These are phyloP conservation scores for Oryza brachyantha DNA, from an alignment of 176 grass and related monocot species.

Conservation along the genomic window DNA sequence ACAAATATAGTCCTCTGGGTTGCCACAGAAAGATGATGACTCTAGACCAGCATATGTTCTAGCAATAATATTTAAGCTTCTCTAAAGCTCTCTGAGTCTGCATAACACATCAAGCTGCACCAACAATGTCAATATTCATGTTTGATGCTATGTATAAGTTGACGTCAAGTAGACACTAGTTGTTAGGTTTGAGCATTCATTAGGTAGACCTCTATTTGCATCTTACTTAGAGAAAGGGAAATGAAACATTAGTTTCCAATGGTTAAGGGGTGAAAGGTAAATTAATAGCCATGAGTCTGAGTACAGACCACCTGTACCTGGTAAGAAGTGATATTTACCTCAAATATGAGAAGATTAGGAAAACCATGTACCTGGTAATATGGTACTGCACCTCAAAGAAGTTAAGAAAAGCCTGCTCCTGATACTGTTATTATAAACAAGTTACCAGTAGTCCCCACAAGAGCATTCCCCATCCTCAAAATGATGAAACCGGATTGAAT, in stretches of 20 bases:
- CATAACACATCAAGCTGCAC: not conserved
- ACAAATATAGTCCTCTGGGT: conserved; percentile 17
- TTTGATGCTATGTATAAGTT: not conserved
- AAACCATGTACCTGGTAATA: conserved; percentile 23
- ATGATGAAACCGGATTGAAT: conserved; percentile 74
- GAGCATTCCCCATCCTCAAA: conserved; percentile 75
- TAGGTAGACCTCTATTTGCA: conserved; percentile 4
- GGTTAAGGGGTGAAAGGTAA: not conserved
- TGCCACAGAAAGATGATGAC: not conserved
- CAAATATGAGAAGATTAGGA: conserved; percentile 11
- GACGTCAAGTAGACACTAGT: not conserved
- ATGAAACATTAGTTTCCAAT: not conserved
- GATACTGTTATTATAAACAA: conserved; percentile 13
- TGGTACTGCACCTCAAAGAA: conserved; percentile 6
- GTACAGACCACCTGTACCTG: not conserved
- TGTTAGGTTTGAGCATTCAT: conserved; percentile 1
- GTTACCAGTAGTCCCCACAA: conserved; percentile 73
- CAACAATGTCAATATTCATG: not conserved
- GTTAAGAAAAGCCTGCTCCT: not conserved
- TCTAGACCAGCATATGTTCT: not conserved
- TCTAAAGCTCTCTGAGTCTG: conserved; percentile 5
- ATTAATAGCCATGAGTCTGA: conserved; percentile 5
- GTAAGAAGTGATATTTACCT: conserved; percentile 8
- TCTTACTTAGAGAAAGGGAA: not conserved
- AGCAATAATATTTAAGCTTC: conserved; percentile 1